Evolutionary conservation across 2,329 filamentous ascomycete species (phyloP).

Genomic region (Trichoderma gracile): DNA sequence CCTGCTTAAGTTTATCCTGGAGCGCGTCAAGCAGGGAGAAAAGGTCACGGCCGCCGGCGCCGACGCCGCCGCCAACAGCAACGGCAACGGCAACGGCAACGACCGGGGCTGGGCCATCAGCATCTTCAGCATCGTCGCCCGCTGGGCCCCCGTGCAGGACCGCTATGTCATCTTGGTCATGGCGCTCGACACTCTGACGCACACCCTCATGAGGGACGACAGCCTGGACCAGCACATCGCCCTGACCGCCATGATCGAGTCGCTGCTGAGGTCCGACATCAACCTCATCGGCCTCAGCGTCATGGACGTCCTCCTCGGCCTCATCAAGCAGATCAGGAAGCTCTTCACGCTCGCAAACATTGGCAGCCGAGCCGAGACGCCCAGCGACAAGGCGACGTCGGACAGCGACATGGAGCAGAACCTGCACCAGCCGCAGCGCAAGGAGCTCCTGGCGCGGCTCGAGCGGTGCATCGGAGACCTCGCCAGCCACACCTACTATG

Average conservation of each 20-base stretch:
- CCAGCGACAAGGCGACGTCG: constrained; percentile 39
- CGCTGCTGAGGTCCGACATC: constrained; percentile 80
- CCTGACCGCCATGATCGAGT: constrained; percentile 75
- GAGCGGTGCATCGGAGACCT: constrained; percentile 86
- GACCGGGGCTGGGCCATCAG: constrained; percentile 76
- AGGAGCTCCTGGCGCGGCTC: constrained; percentile 67
- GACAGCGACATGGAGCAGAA: constrained; percentile 38
- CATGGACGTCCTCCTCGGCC: constrained; percentile 86
- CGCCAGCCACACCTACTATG: constrained; percentile 94
- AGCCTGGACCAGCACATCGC: constrained; percentile 72
- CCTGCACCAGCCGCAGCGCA: constrained; percentile 49
- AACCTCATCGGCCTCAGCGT: constrained; percentile 95
- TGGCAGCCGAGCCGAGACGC: constrained; percentile 35
- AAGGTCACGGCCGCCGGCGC: constrained; percentile 52
- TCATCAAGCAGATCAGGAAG: constrained; percentile 80
- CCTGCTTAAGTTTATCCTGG: constrained; percentile 72
- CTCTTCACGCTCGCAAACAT: constrained; percentile 65
- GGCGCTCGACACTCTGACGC: constrained; percentile 72
- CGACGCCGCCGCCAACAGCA: constrained; percentile 38
- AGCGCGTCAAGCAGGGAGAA: constrained; percentile 55
- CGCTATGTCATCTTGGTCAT: constrained; percentile 87
- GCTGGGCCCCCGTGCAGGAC: constrained; percentile 92
- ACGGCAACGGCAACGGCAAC: constrained; percentile 13
- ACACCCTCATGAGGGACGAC: constrained; percentile 67
- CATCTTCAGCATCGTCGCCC: constrained; percentile 75